Percentiles rank a stretch among this genome's conserved stretches.
Conservation (phyloP, 2,329 filamentous ascomycete species). For the Lizonia empirigonia region DNA sequence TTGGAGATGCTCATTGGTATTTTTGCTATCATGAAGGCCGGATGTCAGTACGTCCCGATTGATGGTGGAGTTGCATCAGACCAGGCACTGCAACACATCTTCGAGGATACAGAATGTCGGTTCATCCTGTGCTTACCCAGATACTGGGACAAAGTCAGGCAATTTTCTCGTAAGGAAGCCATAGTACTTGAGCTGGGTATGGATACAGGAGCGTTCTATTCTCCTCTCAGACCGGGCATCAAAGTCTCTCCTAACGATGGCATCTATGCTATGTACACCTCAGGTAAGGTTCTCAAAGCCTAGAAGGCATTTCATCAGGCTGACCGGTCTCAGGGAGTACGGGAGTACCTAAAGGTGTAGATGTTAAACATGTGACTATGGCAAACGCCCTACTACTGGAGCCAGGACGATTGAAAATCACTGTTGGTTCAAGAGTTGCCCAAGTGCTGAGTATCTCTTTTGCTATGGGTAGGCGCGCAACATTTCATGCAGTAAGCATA, state of each 20-base stretch:
- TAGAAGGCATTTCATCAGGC: too few relatives aligned
- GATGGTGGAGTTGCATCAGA: slow-evolving; percentile 57
- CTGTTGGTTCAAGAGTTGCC: slow-evolving; percentile 58
- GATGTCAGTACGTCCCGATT: slow-evolving; percentile 66
- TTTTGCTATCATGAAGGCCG: slow-evolving; percentile 61
- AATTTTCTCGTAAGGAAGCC: slow-evolving; percentile 20
- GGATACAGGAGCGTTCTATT: slow-evolving; percentile 30
- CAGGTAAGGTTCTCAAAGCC: slow-evolving; percentile 38
- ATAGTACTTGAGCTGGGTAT: slow-evolving; percentile 30
- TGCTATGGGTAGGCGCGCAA: slow-evolving; percentile 61
- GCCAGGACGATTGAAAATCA: slow-evolving; percentile 59
- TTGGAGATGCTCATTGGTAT: slow-evolving; percentile 64
- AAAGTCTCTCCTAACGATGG: slow-evolving; percentile 33
- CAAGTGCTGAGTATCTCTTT: slow-evolving; percentile 65
- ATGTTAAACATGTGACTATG: slow-evolving; percentile 62
- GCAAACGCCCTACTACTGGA: slow-evolving; percentile 59
- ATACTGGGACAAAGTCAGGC: slow-evolving; percentile 38
- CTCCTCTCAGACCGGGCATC: slow-evolving; percentile 26
- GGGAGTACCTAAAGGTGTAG: slow-evolving; percentile 64
- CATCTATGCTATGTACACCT: slow-evolving; percentile 58
- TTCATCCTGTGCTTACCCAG: slow-evolving; percentile 56
- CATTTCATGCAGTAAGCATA: background rate
- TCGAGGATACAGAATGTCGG: slow-evolving; percentile 54
- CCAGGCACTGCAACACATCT: slow-evolving; percentile 53
- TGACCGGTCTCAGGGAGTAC: slow-evolving; percentile 52